Evolutionary conservation across 345 rosid genomes (phyloP), one percentile per base, ranked within the genome.

Genomic region (Rhodamnia argentea): DNA sequence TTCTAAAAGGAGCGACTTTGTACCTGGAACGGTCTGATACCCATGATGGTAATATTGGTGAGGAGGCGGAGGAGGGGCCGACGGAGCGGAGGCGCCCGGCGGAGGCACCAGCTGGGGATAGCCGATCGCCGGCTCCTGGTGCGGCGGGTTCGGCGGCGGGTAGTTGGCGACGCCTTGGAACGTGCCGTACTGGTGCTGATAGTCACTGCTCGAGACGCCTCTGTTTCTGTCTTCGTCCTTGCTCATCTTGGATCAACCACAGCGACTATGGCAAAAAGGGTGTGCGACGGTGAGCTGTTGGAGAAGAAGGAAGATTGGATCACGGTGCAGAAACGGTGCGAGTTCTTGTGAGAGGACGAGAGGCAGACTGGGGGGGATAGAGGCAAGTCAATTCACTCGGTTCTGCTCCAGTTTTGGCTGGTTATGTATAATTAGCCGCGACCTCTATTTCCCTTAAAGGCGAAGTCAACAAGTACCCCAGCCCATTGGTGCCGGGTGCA

Each of bases 141-240:
- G 88, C 8, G 91, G 93, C 23, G 87, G 92, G 27, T 74, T 90
- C 64, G 95, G 93, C 32, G 96, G 95, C 11, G 98, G 98, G 86
- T 92, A 97, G 88, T 93, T 96, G 83, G 98, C 95, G 53, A 95
- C 98, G 64, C 99, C 99, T 91, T 96, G 99, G 91, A 97, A 97
- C 11, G 99, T 97, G 13, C 99, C 99, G 89, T 97, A 97, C 27
- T 93, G 99, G 24, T 84, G 87, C 5, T 29, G 90, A 20, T 13
- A 85, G 82, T 5, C 26, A 85, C 37, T 55, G 89, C 20, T 20
- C 76, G 55, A 57, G 87, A 16, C 27, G 60, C 82, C 64, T n/a
- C 70, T 22, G 84, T 8, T 87, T 83, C 22, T 82, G 82, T 50
- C 70, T 22, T 86, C 70, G 74, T 64, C 85, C 82, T 70, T 82